phyloP scores from a whole-genome alignment of 2,329 filamentous ascomycete genomes.

The Venturia oleaginea region DNA sequence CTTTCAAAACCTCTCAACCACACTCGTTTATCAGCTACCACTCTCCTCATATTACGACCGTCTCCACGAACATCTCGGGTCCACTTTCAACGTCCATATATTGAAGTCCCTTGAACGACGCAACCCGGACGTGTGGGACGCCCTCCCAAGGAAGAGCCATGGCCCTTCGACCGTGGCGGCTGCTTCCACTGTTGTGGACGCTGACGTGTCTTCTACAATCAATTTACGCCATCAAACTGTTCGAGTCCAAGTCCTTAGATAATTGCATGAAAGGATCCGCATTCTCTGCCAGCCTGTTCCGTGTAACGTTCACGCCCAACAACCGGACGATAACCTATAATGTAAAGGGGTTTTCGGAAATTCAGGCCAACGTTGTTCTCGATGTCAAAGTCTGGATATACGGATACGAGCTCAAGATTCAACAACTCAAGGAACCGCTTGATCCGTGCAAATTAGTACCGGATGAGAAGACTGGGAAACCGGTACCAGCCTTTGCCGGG shows the following conservation, averaged over 20 bases:
- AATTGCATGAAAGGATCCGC: slow-evolving; percentile 75
- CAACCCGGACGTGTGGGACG: neutral
- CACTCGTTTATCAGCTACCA: neutral
- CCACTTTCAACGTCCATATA: neutral
- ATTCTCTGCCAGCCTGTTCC: slow-evolving; percentile 84
- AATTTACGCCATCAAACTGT: slow-evolving; percentile 49
- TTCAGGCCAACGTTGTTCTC: slow-evolving; percentile 73
- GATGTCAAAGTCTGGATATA: slow-evolving; percentile 72
- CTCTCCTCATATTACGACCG: neutral
- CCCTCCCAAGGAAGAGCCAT: neutral
- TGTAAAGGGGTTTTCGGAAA: slow-evolving; percentile 72
- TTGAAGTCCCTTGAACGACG: neutral
- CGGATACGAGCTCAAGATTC: slow-evolving; percentile 54
- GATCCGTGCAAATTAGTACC: slow-evolving; percentile 57
- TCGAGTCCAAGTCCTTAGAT: slow-evolving; percentile 76
- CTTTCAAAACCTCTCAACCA: neutral
- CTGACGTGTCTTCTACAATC: slow-evolving; percentile 25
- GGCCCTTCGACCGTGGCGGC: neutral
- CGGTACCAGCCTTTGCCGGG: slow-evolving; percentile 49
- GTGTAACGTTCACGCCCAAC: slow-evolving; percentile 66
- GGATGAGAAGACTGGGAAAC: slow-evolving; percentile 31
- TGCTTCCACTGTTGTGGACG: slow-evolving; percentile 27
- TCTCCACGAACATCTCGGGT: neutral
- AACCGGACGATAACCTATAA: slow-evolving; percentile 66
- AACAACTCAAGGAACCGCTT: slow-evolving; percentile 48